These are phyloP conservation scores for Batrachochytrium dendrobatidis DNA, from an alignment of 371 early-diverging fungal species.

Conservation along the genomic window DNA sequence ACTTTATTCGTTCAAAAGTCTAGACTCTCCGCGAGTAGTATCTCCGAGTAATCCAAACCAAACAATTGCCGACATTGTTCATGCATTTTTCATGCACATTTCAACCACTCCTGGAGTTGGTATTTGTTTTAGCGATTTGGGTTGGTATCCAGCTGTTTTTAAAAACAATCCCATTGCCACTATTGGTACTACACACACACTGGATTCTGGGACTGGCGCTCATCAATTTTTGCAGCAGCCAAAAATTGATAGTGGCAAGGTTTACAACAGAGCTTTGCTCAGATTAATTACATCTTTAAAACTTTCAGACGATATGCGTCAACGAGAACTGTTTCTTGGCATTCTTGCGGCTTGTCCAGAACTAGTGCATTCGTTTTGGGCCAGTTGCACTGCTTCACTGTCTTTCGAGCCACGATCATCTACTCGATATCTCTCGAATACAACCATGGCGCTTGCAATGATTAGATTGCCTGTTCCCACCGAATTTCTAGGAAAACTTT, in stretches of 20 bases:
- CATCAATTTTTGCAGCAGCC: too few species aligned
- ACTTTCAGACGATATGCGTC: conserved; percentile 53
- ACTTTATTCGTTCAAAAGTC: conserved; percentile 9
- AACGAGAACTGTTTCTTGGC: conserved; percentile 58
- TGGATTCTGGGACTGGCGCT: conserved; percentile 7
- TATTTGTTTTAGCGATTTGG: conserved; percentile 63
- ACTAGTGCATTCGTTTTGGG: conserved; percentile 67
- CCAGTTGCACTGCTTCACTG: conserved; percentile 30
- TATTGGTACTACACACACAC: conserved; percentile 9
- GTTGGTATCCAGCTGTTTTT: conserved; percentile 62
- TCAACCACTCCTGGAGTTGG: conserved; percentile 70
- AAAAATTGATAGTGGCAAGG: too few species aligned
- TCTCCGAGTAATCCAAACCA: background rate
- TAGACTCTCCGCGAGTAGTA: background rate
- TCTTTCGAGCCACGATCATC: conserved; percentile 76
- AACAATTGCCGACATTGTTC: conserved; percentile 51
- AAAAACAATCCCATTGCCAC: conserved; percentile 1
- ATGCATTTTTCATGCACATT: conserved; percentile 63
- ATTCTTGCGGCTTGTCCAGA: conserved; percentile 69
- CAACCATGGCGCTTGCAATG: conserved; percentile 61
- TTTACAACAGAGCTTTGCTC: conserved; percentile 52
- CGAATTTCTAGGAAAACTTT: conserved; percentile 23
- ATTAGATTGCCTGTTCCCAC: conserved; percentile 65
- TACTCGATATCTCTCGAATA: conserved; percentile 66
- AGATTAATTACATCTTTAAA: conserved; percentile 54